phyloP scores from a whole-genome alignment of 306 rosid genomes.

The Fragaria nilgerrensis region DNA sequence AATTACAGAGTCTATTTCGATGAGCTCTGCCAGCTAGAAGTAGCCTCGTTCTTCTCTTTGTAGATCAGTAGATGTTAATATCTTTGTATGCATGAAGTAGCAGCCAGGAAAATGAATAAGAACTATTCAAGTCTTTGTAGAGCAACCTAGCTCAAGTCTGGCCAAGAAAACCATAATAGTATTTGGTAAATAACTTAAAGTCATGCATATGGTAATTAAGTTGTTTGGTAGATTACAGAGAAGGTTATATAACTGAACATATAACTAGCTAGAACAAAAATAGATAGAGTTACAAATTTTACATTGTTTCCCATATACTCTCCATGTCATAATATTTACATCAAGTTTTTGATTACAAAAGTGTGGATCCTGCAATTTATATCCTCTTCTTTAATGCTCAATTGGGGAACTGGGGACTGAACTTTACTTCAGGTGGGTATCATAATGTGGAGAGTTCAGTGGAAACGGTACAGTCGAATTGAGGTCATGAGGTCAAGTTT shows the following conservation, averaged over 20 bases:
- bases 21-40: neutral
- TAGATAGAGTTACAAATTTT: neutral
- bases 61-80: too few species aligned
- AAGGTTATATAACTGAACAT: neutral
- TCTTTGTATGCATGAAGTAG: too few species aligned
- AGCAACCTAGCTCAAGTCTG: too few species aligned
- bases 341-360: neutral
- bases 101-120: too few species aligned
- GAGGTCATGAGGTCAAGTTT: neutral
- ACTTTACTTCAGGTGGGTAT: neutral
- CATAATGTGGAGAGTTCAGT: neutral
- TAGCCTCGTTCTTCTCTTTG: too few species aligned
- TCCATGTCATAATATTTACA: neutral
- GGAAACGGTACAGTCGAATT: neutral
- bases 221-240: too few species aligned
- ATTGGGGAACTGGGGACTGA: neutral
- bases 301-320: too few species aligned
- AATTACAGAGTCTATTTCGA: neutral
- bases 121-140: too few species aligned
- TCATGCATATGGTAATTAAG: too few species aligned
- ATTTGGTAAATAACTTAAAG: too few species aligned
- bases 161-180: too few species aligned
- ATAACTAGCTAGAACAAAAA: too few species aligned
- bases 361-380: neutral
- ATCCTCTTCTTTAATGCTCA: neutral